Evolutionary conservation across 306 rosid species (phyloP).

Genomic region (Echinosophora koreensis): DNA sequence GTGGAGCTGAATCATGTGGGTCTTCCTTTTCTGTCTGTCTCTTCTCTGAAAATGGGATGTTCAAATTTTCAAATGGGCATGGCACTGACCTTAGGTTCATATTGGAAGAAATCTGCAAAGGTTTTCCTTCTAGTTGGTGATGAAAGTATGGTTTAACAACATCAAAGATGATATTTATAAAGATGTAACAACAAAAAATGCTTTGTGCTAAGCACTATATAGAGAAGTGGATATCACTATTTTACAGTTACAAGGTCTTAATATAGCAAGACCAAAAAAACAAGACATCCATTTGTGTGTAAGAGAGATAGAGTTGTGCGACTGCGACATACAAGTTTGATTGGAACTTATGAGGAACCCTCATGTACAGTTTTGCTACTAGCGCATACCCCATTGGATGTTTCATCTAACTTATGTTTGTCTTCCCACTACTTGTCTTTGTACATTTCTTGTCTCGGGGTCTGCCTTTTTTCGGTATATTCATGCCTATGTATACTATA

Average conservation of each 20-base stretch:
- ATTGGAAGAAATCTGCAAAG: constrained; percentile 20
- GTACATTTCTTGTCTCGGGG: constrained; percentile 46
- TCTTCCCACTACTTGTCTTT: constrained; percentile 54
- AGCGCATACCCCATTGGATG: constrained; percentile 46
- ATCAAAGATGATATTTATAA: constrained; percentile 43
- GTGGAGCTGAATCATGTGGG: constrained; percentile 31
- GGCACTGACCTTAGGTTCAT: constrained; percentile 57
- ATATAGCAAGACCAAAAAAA: constrained; percentile 63
- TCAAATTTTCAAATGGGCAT: constrained; percentile 59
- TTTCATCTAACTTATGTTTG: constrained; percentile 51
- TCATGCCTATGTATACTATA: constrained; percentile 18
- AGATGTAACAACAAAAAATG: constrained; percentile 52
- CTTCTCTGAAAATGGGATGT: constrained; percentile 46
- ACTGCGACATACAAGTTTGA: constrained; percentile 42
- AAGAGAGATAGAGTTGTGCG: constrained; percentile 35
- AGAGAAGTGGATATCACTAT: constrained; percentile 57
- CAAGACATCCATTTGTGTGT: constrained; percentile 45
- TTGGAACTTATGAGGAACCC: constrained; percentile 55
- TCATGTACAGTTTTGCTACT: constrained; percentile 49
- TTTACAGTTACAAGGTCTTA: constrained; percentile 83
- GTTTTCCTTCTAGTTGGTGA: constrained; percentile 37
- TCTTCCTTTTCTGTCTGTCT: too few relatives aligned
- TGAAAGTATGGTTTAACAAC: constrained; percentile 44
- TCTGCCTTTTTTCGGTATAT: constrained; percentile 41
- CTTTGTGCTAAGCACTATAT: constrained; percentile 51